Percentiles rank a stretch among this genome's conserved stretches.
Evolutionary conservation across 345 rosid genomes (phyloP).

Genomic region (Brassica napus): DNA sequence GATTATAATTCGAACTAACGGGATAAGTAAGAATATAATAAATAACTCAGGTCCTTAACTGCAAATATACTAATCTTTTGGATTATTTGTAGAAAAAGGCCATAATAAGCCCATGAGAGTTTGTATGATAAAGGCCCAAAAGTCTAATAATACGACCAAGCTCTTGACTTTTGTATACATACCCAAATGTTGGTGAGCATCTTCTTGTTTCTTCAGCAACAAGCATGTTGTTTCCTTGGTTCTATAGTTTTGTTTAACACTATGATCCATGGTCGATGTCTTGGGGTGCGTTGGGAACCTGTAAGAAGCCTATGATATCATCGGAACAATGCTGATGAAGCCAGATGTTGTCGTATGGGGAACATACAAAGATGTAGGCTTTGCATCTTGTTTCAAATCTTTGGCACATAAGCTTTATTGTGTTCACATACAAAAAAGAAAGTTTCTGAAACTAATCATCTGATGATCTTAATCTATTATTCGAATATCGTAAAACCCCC

Average conservation of each 20-base stretch:
- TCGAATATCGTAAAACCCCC: slow-evolving; percentile 17
- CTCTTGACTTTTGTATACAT: slow-evolving; percentile 44
- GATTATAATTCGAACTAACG: not conserved
- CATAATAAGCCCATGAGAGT: not conserved
- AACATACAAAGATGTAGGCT: not conserved
- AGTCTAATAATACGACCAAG: slow-evolving; percentile 34
- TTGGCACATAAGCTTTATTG: slow-evolving; percentile 22
- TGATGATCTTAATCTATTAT: slow-evolving; percentile 36
- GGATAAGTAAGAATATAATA: not conserved
- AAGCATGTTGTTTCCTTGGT: slow-evolving; percentile 6
- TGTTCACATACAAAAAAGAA: slow-evolving; percentile 24
- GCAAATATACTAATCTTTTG: slow-evolving; percentile 1
- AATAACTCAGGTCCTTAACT: not conserved
- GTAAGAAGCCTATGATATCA: slow-evolving; percentile 59
- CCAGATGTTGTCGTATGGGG: slow-evolving; percentile 82
- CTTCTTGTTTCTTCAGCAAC: not conserved
- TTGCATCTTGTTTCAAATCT: slow-evolving; percentile 13
- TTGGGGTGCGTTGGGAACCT: slow-evolving; percentile 74
- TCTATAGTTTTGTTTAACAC: not conserved
- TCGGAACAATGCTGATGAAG: slow-evolving; percentile 64
- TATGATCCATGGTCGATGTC: slow-evolving; percentile 71
- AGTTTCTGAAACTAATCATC: slow-evolving; percentile 36
- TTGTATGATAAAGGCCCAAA: not conserved
- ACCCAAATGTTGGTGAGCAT: slow-evolving; percentile 62
- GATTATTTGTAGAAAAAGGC: not conserved